A percentile compares a stretch with the other conserved stretches of the same genome.
These are phyloP conservation scores for Lonicera japonica DNA, from an alignment of 129 eudicot species.

Conservation along the genomic window DNA sequence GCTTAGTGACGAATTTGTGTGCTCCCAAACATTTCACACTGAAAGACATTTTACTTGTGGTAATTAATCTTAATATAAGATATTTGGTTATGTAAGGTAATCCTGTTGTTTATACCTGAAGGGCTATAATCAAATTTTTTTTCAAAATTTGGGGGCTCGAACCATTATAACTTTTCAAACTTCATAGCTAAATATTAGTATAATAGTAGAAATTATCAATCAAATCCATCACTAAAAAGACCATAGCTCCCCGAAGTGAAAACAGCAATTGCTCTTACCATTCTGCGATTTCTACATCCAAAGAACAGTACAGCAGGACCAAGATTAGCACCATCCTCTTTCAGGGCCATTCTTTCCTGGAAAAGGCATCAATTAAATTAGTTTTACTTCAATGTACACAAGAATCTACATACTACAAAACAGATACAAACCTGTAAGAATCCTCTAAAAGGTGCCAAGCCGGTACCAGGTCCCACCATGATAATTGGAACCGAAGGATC, in stretches of 20 bases:
- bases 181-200: no score
- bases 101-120: no score
- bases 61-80: no score
- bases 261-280: slow-evolving; percentile 28
- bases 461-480: slow-evolving; percentile 97
- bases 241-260: not conserved
- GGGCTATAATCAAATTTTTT: no score
- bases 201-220: no score
- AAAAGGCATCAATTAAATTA: not conserved
- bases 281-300: slow-evolving; percentile 70
- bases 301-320: slow-evolving; percentile 68
- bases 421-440: slow-evolving; percentile 54
- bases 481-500: slow-evolving; percentile 63
- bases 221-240: not conserved
- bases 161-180: no score
- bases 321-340: slow-evolving; percentile 55
- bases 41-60: no score
- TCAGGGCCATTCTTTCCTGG: slow-evolving; percentile 71
- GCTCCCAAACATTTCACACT: no score
- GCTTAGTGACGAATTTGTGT: no score
- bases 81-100: no score
- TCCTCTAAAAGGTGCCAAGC: slow-evolving; percentile 89
- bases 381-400: not conserved
- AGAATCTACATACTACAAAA: not conserved
- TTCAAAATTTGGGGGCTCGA: no score